Evolutionary conservation across 1,284 basidiomycete genomes (phyloP).

Genomic region (Trichosporon inkin): DNA sequence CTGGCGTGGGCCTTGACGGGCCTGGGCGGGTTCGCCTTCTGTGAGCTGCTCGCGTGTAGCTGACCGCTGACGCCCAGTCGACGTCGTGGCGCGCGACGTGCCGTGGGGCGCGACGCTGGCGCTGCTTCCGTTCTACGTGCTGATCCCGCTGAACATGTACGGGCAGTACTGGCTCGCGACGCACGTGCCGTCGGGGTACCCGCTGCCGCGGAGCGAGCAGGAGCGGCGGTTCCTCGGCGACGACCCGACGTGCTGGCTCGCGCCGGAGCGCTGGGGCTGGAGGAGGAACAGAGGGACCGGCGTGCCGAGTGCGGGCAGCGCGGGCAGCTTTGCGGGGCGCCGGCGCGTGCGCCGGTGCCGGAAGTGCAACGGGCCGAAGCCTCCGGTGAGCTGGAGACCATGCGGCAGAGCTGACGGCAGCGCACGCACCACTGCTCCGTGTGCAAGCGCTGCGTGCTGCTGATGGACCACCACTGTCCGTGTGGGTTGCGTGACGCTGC

Average conservation of each 20-base stretch:
- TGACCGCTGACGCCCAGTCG: constrained; percentile 56
- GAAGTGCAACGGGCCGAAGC: constrained; percentile 67
- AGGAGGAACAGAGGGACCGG: background rate
- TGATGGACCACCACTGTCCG: constrained; percentile 93
- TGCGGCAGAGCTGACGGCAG: constrained; percentile 50
- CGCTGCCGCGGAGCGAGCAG: constrained; percentile 36
- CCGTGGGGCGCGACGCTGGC: constrained; percentile 53
- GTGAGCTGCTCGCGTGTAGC: constrained; percentile 54
- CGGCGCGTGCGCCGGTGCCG: constrained; percentile 58
- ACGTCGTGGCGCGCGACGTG: constrained; percentile 60
- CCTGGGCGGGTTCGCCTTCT: constrained; percentile 70
- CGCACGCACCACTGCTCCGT: constrained; percentile 92
- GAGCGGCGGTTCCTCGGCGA: constrained; percentile 33
- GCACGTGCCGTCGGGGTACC: constrained; percentile 69
- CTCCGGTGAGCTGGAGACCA: constrained; percentile 62
- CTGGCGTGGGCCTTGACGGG: constrained; percentile 69
- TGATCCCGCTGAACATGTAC: constrained; percentile 73
- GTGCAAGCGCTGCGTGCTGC: constrained; percentile 85
- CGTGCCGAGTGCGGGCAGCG: background rate
- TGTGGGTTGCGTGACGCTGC: constrained; percentile 55
- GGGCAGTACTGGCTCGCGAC: constrained; percentile 81
- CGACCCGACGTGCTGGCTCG: constrained; percentile 25
- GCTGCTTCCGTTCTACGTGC: constrained; percentile 62
- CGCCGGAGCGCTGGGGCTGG: constrained; percentile 35
- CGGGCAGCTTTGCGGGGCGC: background rate